Evolutionary conservation across 2,329 filamentous ascomycete species (phyloP), one percentile per base, ranked within the genome.

Genomic region (Pseudofabraea citricarpa): DNA sequence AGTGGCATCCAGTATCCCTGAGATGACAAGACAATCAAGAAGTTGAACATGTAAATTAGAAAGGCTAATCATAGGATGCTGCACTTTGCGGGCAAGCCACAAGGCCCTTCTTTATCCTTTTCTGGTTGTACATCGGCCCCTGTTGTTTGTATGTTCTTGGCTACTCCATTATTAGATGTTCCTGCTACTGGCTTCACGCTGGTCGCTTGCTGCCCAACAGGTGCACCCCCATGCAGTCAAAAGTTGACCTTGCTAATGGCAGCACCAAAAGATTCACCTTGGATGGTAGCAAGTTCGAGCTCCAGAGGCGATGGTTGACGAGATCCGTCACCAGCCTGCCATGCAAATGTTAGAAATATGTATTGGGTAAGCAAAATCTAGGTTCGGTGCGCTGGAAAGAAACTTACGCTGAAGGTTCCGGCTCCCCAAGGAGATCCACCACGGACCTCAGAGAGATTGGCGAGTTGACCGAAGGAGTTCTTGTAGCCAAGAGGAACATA

Each of bases 401-500:
- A 22, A 62, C 73, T 63, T 70, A 75, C 81, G 50, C 90, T 75
- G 58, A 95, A 94, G 53, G 91, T 95, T 62, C 93, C 93, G 24
- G 91, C 90, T 59, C 91, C 93, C 93, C 93, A 98, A 29, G 93
- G 76, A 48, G 77, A 81, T 49, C 93, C 93, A 60, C 93, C 93
- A 64, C 87, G 87, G 51, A 93, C 75, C 74, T 96, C 90, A 22
- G 62, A 63, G 26, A 95, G 66, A 69, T 90, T 83, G 53, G 82
- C 64, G 53, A 95, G 69, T 51, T 81, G 69, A 47, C 63, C 63
- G 63, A 95, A 96, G 39, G 81, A 71, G 58, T 83, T 87, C 70
- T 87, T 84, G 75, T 95, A 97, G 44, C 93, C 93, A 43, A 97
- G 76, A 38, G 93, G 93, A n/a, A 97, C 90, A 66, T 85, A 97